Percentiles rank a stretch among this genome's conserved stretches.
Conservation (phyloP, 2,329 filamentous ascomycete species). For the Cladosporium sp. region DNA sequence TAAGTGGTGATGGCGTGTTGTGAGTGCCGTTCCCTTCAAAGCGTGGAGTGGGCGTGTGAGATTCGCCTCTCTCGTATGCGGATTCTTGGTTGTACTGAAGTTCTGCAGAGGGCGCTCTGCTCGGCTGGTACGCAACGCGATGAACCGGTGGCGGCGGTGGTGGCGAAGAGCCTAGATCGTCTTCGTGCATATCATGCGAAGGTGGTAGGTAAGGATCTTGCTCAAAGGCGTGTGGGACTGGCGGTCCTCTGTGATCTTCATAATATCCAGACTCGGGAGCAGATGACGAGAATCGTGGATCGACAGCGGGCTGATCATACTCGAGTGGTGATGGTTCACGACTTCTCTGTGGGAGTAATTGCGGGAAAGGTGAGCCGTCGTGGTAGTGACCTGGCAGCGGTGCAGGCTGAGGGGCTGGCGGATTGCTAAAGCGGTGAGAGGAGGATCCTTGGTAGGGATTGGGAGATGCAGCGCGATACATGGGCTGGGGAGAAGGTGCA, state of each 20-base stretch:
- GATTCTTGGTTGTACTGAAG: slow-evolving; percentile 22
- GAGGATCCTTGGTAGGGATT: slow-evolving; percentile 30
- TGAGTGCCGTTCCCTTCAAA: slow-evolving; percentile 54
- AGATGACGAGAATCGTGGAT: neutral
- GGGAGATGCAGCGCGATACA: slow-evolving; percentile 23
- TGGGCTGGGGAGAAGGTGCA: slow-evolving; percentile 26
- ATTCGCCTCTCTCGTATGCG: slow-evolving; percentile 48
- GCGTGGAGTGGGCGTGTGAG: slow-evolving; percentile 60
- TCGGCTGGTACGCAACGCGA: slow-evolving; percentile 50
- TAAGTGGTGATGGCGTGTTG: slow-evolving; percentile 78
- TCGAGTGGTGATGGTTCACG: slow-evolving; percentile 24
- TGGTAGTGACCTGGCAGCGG: slow-evolving; percentile 35
- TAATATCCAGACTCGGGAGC: slow-evolving; percentile 33
- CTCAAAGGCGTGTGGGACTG: slow-evolving; percentile 27
- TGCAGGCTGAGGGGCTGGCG: slow-evolving; percentile 39
- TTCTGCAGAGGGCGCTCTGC: slow-evolving; percentile 45
- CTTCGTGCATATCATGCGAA: slow-evolving; percentile 18
- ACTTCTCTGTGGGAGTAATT: slow-evolving; percentile 21
- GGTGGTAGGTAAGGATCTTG: slow-evolving; percentile 18
- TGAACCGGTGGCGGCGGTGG: slow-evolving; percentile 82
- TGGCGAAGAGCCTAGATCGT: slow-evolving; percentile 58
- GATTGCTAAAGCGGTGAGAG: too few species aligned
- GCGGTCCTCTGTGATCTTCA: neutral
- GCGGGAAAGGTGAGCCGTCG: slow-evolving; percentile 30
- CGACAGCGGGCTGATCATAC: neutral